Evolutionary conservation across 495 filamentous ascomycete genomes (phyloP), one percentile per base, ranked within the genome.

Genomic region (Poronia punctata): DNA sequence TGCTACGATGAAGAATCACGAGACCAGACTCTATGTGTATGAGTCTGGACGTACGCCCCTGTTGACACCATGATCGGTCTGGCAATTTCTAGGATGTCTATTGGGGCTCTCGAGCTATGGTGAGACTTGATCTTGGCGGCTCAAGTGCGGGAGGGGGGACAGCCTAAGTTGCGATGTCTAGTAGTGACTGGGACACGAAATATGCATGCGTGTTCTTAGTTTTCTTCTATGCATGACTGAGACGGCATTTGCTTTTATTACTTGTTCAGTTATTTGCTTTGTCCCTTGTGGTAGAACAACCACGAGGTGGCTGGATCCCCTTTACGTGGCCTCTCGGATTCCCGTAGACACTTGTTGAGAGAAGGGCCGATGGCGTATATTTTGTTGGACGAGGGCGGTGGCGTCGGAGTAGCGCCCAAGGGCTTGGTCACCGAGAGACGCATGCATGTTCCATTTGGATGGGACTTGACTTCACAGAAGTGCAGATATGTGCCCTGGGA

Each of bases 181-280:
- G 36, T 29, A 31, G 23, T 50, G 50, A 43, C 46, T 24, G 25
- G 41, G 36, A 45, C 42, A 40, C 28, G 42, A 28, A 36, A 11
- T 15, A 25, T 24, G 5, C 27, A 38, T 40, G 41, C 46, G 49
- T 53, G 50, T 59, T 61, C 59, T 64, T 68, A 64, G 61, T 63
- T 57, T 63, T 64, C 59, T 59, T 54, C 61, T 65, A 60, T 71
- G 62, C 66, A 69, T 69, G 62, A 65, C 61, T 46, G 52, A 58
- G 59, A 59, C 39, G 54, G 56, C 56, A 50, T 54, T 56, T 60
- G 50, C 49, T 62, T 57, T 52, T 57, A 51, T 44, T 56, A 48
- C 47, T 57, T 60, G 50, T 57, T 54, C 59, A 52, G 52, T 58
- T 52, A 57, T 53, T 60, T 52, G 54, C 52, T 53, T 57, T 50